Percentiles rank a stretch among this genome's conserved stretches.
Conservation (phyloP, 2,329 filamentous ascomycete species). For the Fusarium sp. region DNA sequence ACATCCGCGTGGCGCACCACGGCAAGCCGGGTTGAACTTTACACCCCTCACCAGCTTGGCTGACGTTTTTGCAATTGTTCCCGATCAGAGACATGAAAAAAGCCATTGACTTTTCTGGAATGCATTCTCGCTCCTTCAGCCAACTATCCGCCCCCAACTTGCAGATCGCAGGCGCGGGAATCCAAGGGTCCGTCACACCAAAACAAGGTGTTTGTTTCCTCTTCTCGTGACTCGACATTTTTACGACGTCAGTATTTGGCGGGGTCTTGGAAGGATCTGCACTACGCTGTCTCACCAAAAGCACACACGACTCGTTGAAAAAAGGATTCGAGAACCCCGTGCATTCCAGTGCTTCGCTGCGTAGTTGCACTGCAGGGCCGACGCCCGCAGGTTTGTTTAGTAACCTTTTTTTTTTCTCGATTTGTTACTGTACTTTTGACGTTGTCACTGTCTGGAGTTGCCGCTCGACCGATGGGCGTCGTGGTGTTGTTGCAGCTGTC, state of each 20-base stretch:
- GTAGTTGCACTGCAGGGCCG: conserved; percentile 7
- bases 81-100: neutral
- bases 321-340: conserved; percentile 12
- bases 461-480: neutral
- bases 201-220: neutral
- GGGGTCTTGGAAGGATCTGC: conserved; percentile 22
- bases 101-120: conserved; percentile 30
- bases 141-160: conserved; percentile 13
- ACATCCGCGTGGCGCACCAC: neutral
- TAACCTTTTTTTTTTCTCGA: neutral
- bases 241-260: conserved; percentile 26
- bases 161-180: conserved; percentile 30
- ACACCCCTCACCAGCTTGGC: conserved; percentile 7
- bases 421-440: conserved; percentile 18
- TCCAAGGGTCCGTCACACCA: conserved; percentile 26
- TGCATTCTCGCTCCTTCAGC: conserved; percentile 15
- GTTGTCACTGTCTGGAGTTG: neutral
- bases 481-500: neutral
- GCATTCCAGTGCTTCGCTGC: neutral
- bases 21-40: conserved; percentile 21
- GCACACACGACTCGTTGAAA: neutral
- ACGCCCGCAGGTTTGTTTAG: conserved; percentile 17
- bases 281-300: neutral
- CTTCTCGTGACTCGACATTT: neutral
- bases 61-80: neutral